Percentiles rank a stretch among this genome's conserved stretches.
phyloP scores from a whole-genome alignment of 495 filamentous ascomycete genomes.

The Penicillium soppii region DNA sequence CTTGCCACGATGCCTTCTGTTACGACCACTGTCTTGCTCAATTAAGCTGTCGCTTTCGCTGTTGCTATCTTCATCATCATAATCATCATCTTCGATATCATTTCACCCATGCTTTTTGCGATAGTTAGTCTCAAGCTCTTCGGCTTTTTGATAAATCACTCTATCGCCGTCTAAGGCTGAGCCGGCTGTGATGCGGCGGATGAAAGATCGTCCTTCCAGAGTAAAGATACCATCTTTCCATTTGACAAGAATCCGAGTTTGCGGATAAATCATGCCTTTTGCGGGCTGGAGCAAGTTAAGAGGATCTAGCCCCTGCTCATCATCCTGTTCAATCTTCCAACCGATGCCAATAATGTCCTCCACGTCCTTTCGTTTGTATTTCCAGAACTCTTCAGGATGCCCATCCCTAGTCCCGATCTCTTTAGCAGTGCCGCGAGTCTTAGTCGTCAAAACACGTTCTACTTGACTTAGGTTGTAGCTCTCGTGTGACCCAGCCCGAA shows the following conservation, averaged over 20 bases:
- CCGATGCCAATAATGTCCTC: constrained; percentile 18
- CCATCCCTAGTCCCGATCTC: constrained; percentile 1
- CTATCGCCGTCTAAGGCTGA: constrained; percentile 14
- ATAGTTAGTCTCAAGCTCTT: constrained; percentile 15
- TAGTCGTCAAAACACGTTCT: constrained; percentile 7
- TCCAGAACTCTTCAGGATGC: constrained; percentile 14
- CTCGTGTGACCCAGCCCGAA: constrained; percentile 19
- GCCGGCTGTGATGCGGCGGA: constrained; percentile 17
- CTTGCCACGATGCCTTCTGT: constrained; percentile 1
- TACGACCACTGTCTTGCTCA: neutral
- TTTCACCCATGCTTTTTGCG: constrained; percentile 1
- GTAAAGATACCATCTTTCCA: constrained; percentile 21
- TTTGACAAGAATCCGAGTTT: constrained; percentile 21
- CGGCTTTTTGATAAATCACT: constrained; percentile 23
- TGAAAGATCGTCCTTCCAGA: constrained; percentile 20
- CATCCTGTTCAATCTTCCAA: constrained; percentile 25
- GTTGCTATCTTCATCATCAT: neutral
- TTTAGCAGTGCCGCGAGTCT: constrained; percentile 15
- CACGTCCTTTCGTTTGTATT: constrained; percentile 15
- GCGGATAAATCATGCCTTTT: constrained; percentile 14
- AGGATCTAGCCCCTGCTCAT: constrained; percentile 15
- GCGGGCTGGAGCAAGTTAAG: constrained; percentile 5
- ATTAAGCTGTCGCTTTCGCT: neutral
- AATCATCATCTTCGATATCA: neutral
- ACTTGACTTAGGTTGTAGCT: constrained; percentile 11